These are phyloP conservation scores for Ogataea ramenticola DNA, from an alignment of 805 yeast genomes.

Conservation along the genomic window DNA sequence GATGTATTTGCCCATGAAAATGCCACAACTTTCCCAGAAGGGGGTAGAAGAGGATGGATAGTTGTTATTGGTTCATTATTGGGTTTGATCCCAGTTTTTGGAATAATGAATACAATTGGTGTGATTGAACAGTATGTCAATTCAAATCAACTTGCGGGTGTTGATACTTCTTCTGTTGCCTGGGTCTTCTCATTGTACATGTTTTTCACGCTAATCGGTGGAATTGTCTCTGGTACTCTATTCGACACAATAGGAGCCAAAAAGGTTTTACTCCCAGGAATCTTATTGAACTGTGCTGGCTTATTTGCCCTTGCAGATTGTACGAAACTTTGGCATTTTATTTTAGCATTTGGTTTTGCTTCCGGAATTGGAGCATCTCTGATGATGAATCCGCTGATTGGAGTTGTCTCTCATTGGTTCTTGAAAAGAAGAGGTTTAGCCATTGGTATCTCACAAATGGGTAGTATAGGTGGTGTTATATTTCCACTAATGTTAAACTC, in stretches of 20 bases:
- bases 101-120: constrained; percentile 52
- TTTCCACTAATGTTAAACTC: constrained; percentile 46
- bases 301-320: constrained; percentile 53
- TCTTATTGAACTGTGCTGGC: constrained; percentile 41
- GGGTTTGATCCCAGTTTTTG: constrained; percentile 50
- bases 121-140: constrained; percentile 57
- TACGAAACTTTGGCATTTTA: constrained; percentile 48
- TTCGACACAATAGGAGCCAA: constrained; percentile 58
- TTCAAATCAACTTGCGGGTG: constrained; percentile 41
- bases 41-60: constrained; percentile 51
- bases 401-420: constrained; percentile 65
- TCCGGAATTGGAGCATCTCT: constrained; percentile 56
- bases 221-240: constrained; percentile 35
- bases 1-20: constrained; percentile 16
- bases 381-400: constrained; percentile 52
- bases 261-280: constrained; percentile 36
- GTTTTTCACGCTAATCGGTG: constrained; percentile 38
- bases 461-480: constrained; percentile 45
- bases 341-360: constrained; percentile 49
- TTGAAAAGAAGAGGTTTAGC: constrained; percentile 51
- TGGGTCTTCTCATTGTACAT: constrained; percentile 62
- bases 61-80: constrained; percentile 51
- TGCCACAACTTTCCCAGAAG: constrained; percentile 42
- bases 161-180: constrained; percentile 42
- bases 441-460: constrained; percentile 40